A percentile compares a stretch with the other conserved stretches of the same genome.
These are phyloP conservation scores for Colletotrichum sp. DNA, from an alignment of 2,329 filamentous ascomycete genomes.

Conservation along the genomic window DNA sequence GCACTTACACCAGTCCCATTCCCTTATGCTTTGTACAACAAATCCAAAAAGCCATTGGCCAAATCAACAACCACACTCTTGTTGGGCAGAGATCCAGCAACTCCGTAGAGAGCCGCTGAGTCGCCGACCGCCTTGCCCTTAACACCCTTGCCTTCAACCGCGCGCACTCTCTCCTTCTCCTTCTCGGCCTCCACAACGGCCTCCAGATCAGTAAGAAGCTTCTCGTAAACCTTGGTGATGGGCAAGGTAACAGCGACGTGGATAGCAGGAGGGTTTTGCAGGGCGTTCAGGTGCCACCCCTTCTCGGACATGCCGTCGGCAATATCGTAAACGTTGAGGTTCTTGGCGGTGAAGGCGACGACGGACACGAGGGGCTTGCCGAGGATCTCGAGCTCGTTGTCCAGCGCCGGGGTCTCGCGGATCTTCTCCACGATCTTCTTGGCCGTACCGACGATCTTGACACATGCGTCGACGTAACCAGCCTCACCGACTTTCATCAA, in stretches of 20 bases:
- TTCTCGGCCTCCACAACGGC: slow-evolving; percentile 72
- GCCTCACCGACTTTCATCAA: slow-evolving; percentile 87
- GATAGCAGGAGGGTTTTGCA: slow-evolving; percentile 90
- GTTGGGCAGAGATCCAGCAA: slow-evolving; percentile 92
- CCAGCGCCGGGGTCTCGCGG: slow-evolving; percentile 69
- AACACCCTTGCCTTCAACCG: slow-evolving; percentile 70
- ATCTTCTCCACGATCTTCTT: slow-evolving; percentile 84
- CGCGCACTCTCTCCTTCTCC: slow-evolving; percentile 78
- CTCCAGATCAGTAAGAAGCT: slow-evolving; percentile 76
- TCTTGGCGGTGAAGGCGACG: slow-evolving; percentile 82
- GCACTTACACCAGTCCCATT: slow-evolving; percentile 5
- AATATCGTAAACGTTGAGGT: slow-evolving; percentile 92
- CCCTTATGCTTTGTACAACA: slow-evolving; percentile 82
- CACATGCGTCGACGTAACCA: slow-evolving; percentile 87
- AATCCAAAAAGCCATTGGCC: slow-evolving; percentile 89
- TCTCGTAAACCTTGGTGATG: slow-evolving; percentile 80
- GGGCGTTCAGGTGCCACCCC: slow-evolving; percentile 95
- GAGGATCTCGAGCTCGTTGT: slow-evolving; percentile 77
- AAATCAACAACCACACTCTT: slow-evolving; percentile 93
- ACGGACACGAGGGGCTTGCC: slow-evolving; percentile 90
- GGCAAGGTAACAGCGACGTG: slow-evolving; percentile 94
- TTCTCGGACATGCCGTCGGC: slow-evolving; percentile 84
- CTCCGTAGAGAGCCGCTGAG: slow-evolving; percentile 88
- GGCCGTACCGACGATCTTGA: slow-evolving; percentile 84
- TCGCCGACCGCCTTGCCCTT: slow-evolving; percentile 77